These are phyloP conservation scores for Erysimum cheiranthoides DNA, from an alignment of 345 rosid species.

Conservation along the genomic window DNA sequence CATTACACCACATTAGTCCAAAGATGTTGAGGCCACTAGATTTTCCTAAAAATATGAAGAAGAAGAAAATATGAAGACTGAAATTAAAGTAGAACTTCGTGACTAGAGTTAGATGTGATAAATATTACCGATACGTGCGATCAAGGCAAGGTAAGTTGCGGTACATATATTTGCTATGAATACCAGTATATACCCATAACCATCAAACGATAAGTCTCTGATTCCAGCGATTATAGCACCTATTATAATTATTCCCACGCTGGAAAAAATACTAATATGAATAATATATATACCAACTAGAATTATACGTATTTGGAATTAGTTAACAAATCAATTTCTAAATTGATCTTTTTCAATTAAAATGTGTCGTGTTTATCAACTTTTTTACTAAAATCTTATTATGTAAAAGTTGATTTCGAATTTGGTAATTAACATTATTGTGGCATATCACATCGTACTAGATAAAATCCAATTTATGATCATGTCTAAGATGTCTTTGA, in stretches of 20 bases:
- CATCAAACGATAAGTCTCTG: constrained; percentile 76
- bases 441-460: too few relatives aligned
- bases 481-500: too few relatives aligned
- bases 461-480: too few relatives aligned
- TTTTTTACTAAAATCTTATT: too few relatives aligned
- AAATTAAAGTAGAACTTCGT: background rate
- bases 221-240: constrained; percentile 78
- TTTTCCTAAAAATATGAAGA: constrained; percentile 14
- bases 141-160: constrained; percentile 74
- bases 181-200: constrained; percentile 71
- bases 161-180: constrained; percentile 74
- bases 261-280: constrained; percentile 46
- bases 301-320: background rate
- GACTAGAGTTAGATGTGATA: background rate
- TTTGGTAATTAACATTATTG: too few relatives aligned
- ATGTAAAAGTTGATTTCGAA: too few relatives aligned
- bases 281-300: background rate
- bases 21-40: constrained; percentile 33
- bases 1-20: constrained; percentile 43
- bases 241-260: constrained; percentile 66
- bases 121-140: constrained; percentile 54
- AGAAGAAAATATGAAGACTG: background rate
- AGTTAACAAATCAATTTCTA: too few relatives aligned
- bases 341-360: too few relatives aligned
- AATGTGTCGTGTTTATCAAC: too few relatives aligned